A percentile compares a stretch with the other conserved stretches of the same genome.
phyloP scores from a whole-genome alignment of 164 flowering plant genomes.

The Vitis rotundifolia region DNA sequence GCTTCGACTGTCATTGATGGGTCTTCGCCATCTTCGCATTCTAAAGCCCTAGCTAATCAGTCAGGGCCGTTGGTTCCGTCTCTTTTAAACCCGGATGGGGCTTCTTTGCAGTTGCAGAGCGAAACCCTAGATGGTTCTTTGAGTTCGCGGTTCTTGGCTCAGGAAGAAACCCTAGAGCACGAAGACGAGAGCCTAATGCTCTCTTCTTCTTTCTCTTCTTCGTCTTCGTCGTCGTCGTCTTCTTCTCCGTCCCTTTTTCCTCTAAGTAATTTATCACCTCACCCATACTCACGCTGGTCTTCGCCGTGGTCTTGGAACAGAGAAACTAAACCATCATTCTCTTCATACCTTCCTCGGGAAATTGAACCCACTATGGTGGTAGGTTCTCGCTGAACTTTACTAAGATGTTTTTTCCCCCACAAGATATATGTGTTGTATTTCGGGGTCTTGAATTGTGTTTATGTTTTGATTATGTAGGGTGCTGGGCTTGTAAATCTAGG shows the following conservation, averaged over 20 bases:
- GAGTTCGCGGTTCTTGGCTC: not conserved
- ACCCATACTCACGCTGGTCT: not conserved
- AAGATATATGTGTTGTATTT: not conserved
- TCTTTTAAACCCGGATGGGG: not conserved
- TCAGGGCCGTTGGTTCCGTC: not conserved
- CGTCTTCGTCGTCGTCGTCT: not conserved
- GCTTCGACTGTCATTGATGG: no score
- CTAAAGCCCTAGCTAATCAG: not conserved
- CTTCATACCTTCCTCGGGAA: not conserved
- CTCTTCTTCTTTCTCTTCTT: not conserved
- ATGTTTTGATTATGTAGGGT: constrained; percentile 42
- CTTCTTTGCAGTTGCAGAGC: not conserved
- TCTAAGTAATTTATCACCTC: no score
- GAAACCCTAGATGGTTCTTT: not conserved
- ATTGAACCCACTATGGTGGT: constrained; percentile 23
- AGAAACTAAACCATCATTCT: not conserved
- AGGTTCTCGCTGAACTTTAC: not conserved
- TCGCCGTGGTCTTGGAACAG: not conserved
- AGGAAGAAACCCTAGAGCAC: not conserved
- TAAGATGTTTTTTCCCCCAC: not conserved
- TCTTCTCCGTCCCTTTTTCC: no score
- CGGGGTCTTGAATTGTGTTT: not conserved
- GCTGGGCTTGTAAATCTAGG: constrained; percentile 82
- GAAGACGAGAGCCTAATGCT: not conserved
- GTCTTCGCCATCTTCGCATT: not conserved